Percentiles rank a stretch among this genome's conserved stretches.
phyloP scores from a whole-genome alignment of 2,329 filamentous ascomycete genomes.

The Beauveria sp. region DNA sequence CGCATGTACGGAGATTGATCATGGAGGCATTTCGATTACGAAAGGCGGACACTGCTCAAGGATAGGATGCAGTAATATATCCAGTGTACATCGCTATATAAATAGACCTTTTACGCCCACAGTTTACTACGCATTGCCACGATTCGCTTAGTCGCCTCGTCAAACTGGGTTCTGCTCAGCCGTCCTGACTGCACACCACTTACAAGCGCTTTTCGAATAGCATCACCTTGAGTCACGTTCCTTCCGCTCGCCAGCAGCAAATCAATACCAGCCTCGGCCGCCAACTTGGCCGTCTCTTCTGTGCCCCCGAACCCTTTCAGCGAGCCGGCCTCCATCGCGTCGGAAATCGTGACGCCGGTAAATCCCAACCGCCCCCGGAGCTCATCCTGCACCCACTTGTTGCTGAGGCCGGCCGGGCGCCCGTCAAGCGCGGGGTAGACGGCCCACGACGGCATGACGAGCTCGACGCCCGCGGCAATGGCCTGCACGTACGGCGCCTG shows the following conservation, averaged over 20 bases:
- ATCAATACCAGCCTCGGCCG: slow-evolving; percentile 15
- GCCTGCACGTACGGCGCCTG: slow-evolving; percentile 14
- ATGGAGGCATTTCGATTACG: slow-evolving; percentile 24
- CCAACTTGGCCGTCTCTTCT: slow-evolving; percentile 9
- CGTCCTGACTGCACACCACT: slow-evolving; percentile 7
- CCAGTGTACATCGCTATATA: neutral
- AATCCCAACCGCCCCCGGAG: slow-evolving; percentile 15
- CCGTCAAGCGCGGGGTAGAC: slow-evolving; percentile 15
- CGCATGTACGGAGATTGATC: slow-evolving; percentile 20
- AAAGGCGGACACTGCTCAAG: slow-evolving; percentile 10
- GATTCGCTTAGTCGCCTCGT: slow-evolving; percentile 15
- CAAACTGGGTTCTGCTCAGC: slow-evolving; percentile 13
- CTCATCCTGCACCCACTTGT: slow-evolving; percentile 14
- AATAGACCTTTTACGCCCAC: neutral
- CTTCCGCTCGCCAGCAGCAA: slow-evolving; percentile 14
- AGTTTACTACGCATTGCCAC: slow-evolving; percentile 12
- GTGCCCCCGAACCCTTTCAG: slow-evolving; percentile 10
- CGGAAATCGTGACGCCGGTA: slow-evolving; percentile 15
- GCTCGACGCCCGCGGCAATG: slow-evolving; percentile 14
- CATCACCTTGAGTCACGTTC: slow-evolving; percentile 14
- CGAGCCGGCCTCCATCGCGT: slow-evolving; percentile 16
- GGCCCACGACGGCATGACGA: slow-evolving; percentile 17
- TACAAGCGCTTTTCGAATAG: slow-evolving; percentile 13
- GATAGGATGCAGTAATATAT: neutral
- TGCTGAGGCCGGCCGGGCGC: slow-evolving; percentile 15